These are phyloP conservation scores for Talaromyces thailandensis DNA, from an alignment of 495 filamentous ascomycete species.

Conservation along the genomic window DNA sequence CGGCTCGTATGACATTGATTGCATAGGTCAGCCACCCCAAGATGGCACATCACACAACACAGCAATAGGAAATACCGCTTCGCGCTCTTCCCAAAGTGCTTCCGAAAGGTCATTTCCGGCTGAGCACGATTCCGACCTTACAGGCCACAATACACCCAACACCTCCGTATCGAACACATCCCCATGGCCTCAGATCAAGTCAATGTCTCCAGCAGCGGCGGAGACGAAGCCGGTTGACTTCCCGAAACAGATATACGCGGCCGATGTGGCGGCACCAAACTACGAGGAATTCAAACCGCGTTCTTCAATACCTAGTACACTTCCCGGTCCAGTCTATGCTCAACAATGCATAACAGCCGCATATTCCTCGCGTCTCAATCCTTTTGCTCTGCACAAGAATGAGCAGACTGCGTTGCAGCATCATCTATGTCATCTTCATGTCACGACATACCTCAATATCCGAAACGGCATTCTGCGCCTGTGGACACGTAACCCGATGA, in stretches of 20 bases:
- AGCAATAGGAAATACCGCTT: not conserved
- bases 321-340: constrained; percentile 67
- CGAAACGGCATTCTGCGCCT: constrained; percentile 88
- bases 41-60: constrained; percentile 11
- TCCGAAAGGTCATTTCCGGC: constrained; percentile 7
- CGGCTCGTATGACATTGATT: not conserved
- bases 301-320: constrained; percentile 69
- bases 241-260: constrained; percentile 8
- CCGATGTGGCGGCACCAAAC: constrained; percentile 9
- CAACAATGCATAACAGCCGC: constrained; percentile 83
- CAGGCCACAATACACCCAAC: constrained; percentile 18
- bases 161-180: constrained; percentile 21
- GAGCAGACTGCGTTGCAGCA: constrained; percentile 74
- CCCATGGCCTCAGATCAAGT: constrained; percentile 18
- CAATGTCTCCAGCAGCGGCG: constrained; percentile 21
- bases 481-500: constrained; percentile 85
- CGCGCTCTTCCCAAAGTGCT: constrained; percentile 5
- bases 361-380: constrained; percentile 80
- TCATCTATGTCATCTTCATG: constrained; percentile 78
- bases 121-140: constrained; percentile 11
- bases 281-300: constrained; percentile 45
- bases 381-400: constrained; percentile 76
- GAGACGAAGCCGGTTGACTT: constrained; percentile 1
- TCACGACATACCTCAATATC: constrained; percentile 95
- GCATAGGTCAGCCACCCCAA: constrained; percentile 4